Conservation (phyloP, 164 flowering plant species). For the Litsea cubeba region DNA sequence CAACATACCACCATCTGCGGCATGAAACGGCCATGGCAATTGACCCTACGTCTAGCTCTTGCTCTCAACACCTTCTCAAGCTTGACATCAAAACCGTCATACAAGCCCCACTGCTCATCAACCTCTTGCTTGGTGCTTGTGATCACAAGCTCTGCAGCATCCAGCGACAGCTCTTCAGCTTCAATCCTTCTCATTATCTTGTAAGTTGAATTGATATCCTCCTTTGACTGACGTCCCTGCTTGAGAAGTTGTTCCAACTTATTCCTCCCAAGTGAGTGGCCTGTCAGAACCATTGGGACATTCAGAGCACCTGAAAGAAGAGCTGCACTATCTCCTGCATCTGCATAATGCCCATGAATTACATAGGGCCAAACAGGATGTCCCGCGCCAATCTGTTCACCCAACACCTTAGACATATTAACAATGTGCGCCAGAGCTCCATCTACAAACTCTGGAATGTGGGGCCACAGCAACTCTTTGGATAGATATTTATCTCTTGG, state of each 20-base stretch:
- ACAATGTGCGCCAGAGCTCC: constrained; percentile 85
- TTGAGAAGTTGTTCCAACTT: constrained; percentile 90
- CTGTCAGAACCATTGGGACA: constrained; percentile 98
- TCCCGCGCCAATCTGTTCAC: constrained; percentile 84
- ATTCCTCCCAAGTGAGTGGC: constrained; percentile 97
- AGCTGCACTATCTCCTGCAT: constrained; percentile 96
- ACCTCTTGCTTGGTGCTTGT: constrained; percentile 94
- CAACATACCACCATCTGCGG: constrained; percentile 90
- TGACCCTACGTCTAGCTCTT: constrained; percentile 77
- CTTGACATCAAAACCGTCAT: constrained; percentile 94
- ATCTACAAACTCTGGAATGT: constrained; percentile 96
- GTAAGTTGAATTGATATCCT: constrained; percentile 86
- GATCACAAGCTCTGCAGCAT: constrained; percentile 93
- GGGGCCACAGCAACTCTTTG: constrained; percentile 92
- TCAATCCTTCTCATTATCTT: constrained; percentile 92
- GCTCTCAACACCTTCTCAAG: constrained; percentile 88
- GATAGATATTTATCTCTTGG: constrained; percentile 81
- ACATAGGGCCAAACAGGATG: constrained; percentile 95
- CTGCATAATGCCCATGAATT: constrained; percentile 98
- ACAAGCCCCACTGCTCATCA: constrained; percentile 93
- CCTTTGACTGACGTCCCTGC: constrained; percentile 88
- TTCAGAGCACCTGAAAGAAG: constrained; percentile 94
- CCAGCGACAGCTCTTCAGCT: constrained; percentile 91
- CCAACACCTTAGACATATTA: constrained; percentile 89
- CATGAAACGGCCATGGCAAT: constrained; percentile 89